Base-by-base conservation (phyloP, 169 alveolate genomes). In the Babesia bigemina region DNA sequence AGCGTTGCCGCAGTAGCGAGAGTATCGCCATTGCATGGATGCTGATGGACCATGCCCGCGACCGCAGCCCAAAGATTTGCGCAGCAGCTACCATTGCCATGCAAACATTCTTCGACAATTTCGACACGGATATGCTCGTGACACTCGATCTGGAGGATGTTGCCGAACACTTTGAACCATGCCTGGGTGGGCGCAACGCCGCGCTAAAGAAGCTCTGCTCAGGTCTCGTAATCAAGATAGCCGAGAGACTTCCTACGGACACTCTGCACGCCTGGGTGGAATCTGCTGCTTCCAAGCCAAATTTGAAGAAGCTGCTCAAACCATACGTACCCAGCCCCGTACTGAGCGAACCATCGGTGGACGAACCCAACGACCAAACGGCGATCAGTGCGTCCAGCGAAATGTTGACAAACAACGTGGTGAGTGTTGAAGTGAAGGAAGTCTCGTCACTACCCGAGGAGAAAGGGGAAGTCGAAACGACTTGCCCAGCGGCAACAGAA, bases 51-150 rank as follows among this genome's bases (percentile, higher is more conserved):
- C 60, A 67, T 19, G 52, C 67, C 28, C 21, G 39, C 33, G 58
- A 67, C 26, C 76, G 76, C 57, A 67, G 53, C 56, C 55, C 66
- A 3, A 67, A 67, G 66, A 28, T 67, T 3, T 50, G 66, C 58
- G 19, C 49, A 13, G 55, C 76, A 11, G 76, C 76, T 0, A 33
- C 52, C 26, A 10, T 19, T 4, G 45, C 57, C 17, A 21, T 67
- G 49, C 24, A 17, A 8, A 12, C 26, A 12, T 28, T 67, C 76
- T 67, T 67, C 24, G 66, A 36, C 67, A 0, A 33, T n/a, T n/a
- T 67, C 42, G 48, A 59, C 45, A 66, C 36, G 7, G 44, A 29
- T 2, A 11, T n/a, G 55, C 47, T 63, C 29, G 8, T 12, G 17
- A 45, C 52, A 52, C n/a, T 67, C 36, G 58, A 53, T 44, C 28